These are phyloP conservation scores for Xenosphaeropsis pyriputrescens DNA, from an alignment of 2,329 filamentous ascomycete genomes.

Conservation along the genomic window DNA sequence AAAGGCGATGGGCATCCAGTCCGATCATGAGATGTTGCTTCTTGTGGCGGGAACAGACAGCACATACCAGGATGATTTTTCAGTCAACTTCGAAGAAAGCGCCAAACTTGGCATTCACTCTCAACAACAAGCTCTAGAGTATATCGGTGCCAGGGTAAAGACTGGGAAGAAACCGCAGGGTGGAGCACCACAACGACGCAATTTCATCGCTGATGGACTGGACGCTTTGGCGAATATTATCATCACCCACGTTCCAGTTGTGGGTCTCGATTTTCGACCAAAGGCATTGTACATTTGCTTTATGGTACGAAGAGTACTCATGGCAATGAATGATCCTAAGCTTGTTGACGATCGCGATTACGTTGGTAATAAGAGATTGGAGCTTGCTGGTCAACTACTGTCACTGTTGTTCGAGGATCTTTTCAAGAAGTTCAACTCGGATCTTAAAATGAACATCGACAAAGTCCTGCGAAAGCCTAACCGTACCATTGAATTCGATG, in stretches of 20 bases:
- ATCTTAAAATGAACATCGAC: slow-evolving; percentile 87
- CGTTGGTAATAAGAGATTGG: slow-evolving; percentile 91
- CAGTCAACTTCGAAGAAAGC: slow-evolving; percentile 89
- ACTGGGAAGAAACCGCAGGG: slow-evolving; percentile 53
- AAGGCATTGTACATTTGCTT: slow-evolving; percentile 93
- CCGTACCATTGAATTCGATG: slow-evolving; percentile 76
- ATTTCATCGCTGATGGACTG: slow-evolving; percentile 79
- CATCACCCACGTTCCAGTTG: slow-evolving; percentile 85
- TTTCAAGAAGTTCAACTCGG: slow-evolving; percentile 86
- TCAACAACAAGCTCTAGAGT: slow-evolving; percentile 90
- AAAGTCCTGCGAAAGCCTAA: slow-evolving; percentile 92
- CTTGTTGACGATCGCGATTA: slow-evolving; percentile 95
- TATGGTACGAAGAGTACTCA: slow-evolving; percentile 92
- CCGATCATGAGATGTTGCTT: slow-evolving; percentile 88
- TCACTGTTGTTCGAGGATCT: slow-evolving; percentile 92
- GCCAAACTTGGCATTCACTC: slow-evolving; percentile 75
- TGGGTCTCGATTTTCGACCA: slow-evolving; percentile 86
- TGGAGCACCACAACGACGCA: slow-evolving; percentile 44
- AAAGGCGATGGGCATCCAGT: slow-evolving; percentile 85
- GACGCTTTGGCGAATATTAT: slow-evolving; percentile 88
- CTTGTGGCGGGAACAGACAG: slow-evolving; percentile 80
- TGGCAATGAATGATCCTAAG: slow-evolving; percentile 80
- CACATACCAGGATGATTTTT: slow-evolving; percentile 86
- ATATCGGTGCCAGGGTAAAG: slow-evolving; percentile 75
- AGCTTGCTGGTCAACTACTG: slow-evolving; percentile 86